Conservation (phyloP, 208 protist genomes). For the Wallacemonas sp. region DNA sequence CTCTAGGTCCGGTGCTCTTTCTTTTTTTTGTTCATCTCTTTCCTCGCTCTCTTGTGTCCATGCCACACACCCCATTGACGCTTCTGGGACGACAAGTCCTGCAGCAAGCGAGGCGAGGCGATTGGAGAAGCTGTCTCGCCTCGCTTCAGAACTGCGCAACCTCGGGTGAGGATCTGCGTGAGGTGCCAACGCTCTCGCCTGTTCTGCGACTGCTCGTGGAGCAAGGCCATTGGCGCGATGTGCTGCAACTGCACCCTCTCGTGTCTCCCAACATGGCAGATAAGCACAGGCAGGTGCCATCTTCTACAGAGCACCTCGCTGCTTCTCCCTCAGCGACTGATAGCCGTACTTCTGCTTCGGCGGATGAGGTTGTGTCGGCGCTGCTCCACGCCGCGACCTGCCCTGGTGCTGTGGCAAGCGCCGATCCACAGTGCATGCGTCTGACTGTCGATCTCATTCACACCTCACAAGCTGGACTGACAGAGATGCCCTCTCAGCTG, state of each 20-base stretch:
- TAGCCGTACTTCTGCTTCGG: too few species aligned
- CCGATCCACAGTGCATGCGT: background rate
- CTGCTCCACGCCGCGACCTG: slow-evolving; percentile 5
- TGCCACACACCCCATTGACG: background rate
- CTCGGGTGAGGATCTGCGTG: slow-evolving; percentile 18
- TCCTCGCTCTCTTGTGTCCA: background rate
- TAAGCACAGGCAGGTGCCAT: too few species aligned
- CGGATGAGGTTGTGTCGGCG: background rate
- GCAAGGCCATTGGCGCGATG: slow-evolving; percentile 35
- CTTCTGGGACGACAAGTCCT: background rate
- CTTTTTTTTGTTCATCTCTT: background rate
- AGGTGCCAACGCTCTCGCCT: slow-evolving; percentile 34
- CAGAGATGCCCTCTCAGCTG: too few species aligned
- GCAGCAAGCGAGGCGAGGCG: slow-evolving; percentile 18
- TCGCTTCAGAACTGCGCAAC: slow-evolving; percentile 25
- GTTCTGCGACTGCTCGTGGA: slow-evolving; percentile 13
- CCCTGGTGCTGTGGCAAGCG: background rate
- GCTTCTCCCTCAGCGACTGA: too few species aligned
- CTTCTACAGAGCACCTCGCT: too few species aligned
- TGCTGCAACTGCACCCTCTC: background rate
- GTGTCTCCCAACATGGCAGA: too few species aligned
- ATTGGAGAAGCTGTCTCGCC: slow-evolving; percentile 33
- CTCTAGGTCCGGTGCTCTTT: background rate
- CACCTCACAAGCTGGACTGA: too few species aligned
- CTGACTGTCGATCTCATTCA: background rate